A percentile compares a stretch with the other conserved stretches of the same genome.
phyloP scores from a whole-genome alignment of 768 basidiomycete species.

The Filobasidium floriforme region DNA sequence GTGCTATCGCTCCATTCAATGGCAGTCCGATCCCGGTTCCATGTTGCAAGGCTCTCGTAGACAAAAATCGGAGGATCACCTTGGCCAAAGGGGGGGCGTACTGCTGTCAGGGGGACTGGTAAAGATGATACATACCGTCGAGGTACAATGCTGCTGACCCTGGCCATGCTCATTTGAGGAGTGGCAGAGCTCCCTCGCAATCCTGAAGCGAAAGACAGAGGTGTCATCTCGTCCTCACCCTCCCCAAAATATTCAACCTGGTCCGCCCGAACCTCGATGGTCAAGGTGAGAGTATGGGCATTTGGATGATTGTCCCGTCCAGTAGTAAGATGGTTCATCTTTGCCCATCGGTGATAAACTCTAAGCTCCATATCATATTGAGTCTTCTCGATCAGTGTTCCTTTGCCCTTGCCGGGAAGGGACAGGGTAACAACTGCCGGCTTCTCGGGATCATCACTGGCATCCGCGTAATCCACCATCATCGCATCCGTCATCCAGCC shows the following conservation, averaged over 20 bases:
- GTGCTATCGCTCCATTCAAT: neutral
- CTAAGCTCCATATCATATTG: neutral
- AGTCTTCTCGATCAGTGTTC: neutral
- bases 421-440: neutral
- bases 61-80: neutral
- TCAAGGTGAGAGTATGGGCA: neutral
- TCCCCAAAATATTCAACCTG: neutral
- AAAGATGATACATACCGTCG: neutral
- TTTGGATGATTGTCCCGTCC: neutral
- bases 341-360: neutral
- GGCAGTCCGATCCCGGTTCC: neutral
- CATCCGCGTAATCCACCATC: too few relatives aligned
- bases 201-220: neutral
- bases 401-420: neutral
- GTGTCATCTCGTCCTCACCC: neutral
- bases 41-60: neutral
- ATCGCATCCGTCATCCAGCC: too few relatives aligned
- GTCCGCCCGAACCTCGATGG: neutral
- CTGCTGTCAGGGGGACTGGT: neutral
- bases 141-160: too few relatives aligned
- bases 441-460: too few relatives aligned
- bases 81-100: neutral
- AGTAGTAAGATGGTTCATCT: neutral
- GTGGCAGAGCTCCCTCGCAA: neutral
- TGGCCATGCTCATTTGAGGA: too few relatives aligned